These are phyloP conservation scores for Mrakia gelida DNA, from an alignment of 768 basidiomycete species.

Conservation along the genomic window DNA sequence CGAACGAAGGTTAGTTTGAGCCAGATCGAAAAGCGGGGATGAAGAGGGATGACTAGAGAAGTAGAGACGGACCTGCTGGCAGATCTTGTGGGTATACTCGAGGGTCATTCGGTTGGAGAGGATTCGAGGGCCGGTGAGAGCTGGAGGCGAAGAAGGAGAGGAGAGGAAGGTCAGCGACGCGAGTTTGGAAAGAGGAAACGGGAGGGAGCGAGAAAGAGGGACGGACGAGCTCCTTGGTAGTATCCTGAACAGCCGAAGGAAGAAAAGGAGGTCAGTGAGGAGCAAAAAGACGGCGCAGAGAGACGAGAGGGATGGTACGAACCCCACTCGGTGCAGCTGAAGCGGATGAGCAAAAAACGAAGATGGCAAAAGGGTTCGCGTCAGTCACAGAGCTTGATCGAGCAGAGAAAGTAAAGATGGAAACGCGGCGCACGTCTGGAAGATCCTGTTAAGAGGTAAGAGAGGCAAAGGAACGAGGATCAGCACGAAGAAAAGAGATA, in stretches of 20 bases:
- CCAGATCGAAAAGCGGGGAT: not conserved
- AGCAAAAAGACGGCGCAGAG: not conserved
- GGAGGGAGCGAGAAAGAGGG: not conserved
- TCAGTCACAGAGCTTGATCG: not conserved
- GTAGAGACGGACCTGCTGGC: constrained; percentile 54
- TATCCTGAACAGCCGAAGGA: constrained; percentile 46
- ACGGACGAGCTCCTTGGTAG: constrained; percentile 54
- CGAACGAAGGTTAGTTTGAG: not conserved
- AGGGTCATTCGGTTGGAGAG: constrained; percentile 71
- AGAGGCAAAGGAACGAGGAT: not conserved
- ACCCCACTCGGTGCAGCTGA: constrained; percentile 89
- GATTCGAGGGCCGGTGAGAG: constrained; percentile 66
- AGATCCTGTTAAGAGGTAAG: not conserved
- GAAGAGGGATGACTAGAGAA: not conserved
- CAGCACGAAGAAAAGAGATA: constrained; percentile 38
- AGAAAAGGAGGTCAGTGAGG: not conserved
- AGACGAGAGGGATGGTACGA: not conserved
- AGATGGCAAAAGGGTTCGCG: not conserved
- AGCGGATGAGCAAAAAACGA: not conserved
- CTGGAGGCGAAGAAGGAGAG: not conserved
- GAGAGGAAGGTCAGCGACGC: not conserved
- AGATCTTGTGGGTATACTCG: constrained; percentile 66
- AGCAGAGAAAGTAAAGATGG: not conserved
- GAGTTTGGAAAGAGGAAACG: too few species aligned
- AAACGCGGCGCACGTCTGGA: constrained; percentile 15